These are phyloP conservation scores for Achaetomium macrosporum DNA, from an alignment of 2,329 filamentous ascomycete species.

Conservation along the genomic window DNA sequence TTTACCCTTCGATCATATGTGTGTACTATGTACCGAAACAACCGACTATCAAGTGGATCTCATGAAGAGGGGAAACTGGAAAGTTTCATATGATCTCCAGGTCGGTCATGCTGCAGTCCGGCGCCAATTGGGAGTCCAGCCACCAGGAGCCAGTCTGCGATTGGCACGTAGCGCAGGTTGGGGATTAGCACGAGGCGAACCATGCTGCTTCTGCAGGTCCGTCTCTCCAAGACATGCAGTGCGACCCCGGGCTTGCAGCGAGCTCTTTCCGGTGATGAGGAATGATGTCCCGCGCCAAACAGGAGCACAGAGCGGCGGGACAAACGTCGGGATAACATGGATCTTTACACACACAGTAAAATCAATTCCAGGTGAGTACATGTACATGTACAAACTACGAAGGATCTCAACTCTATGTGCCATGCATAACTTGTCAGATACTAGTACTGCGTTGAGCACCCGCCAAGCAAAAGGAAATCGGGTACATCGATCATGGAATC, in stretches of 20 bases:
- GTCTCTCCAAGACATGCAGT: constrained; percentile 5
- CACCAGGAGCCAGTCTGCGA: constrained; percentile 12
- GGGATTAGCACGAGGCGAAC: not conserved
- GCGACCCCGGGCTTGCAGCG: not conserved
- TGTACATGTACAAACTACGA: too few relatives aligned
- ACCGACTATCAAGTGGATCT: constrained; percentile 16
- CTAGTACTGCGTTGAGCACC: too few relatives aligned
- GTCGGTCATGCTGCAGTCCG: constrained; percentile 11
- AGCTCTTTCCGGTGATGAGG: too few relatives aligned
- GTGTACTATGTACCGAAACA: constrained; percentile 10
- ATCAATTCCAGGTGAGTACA: too few relatives aligned
- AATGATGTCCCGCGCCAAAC: too few relatives aligned
- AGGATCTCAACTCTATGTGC: too few relatives aligned
- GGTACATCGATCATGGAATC: too few relatives aligned
- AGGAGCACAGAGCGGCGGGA: too few relatives aligned
- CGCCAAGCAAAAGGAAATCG: too few relatives aligned
- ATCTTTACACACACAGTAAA: too few relatives aligned
- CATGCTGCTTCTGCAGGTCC: constrained; percentile 18
- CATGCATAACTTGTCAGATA: too few relatives aligned
- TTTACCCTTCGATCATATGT: constrained; percentile 14
- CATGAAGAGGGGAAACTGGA: constrained; percentile 3
- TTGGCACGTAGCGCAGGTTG: constrained; percentile 17
- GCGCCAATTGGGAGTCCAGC: constrained; percentile 15
- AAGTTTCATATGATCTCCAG: constrained; percentile 8
- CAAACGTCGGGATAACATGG: too few relatives aligned